Base-by-base conservation (phyloP, 1,139 yeast genomes). In the Geotrichum aggregatum region DNA sequence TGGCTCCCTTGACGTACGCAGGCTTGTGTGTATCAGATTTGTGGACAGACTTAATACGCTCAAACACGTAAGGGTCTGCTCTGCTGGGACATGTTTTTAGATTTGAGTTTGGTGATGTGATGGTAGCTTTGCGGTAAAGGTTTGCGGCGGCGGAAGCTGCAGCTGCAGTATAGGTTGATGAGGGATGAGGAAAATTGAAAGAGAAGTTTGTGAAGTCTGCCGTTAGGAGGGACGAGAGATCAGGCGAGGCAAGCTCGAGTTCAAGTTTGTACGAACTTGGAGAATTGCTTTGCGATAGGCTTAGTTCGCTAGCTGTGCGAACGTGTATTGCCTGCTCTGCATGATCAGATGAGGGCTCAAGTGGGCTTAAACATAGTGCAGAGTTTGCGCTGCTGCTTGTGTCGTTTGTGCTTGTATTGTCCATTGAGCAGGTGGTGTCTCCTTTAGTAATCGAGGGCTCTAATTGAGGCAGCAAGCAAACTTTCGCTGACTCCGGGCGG, bases 11-110 rank as follows among this genome's bases (percentile, higher is more conserved):
- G 14, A 41, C 38, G 18, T 16, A 14, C 3, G 21, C 31, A 13
- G 21, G 16, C 7, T 26, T 22, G 7, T n/a, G n/a, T 13, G 18
- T 46, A 16, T 11, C 22, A 2, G 44, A 33, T 16, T 24, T 16
- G 13, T 47, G 39, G 19, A 49, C 45, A 14, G 42, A 49, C 26
- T 47, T 49, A 38, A 54, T 39, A 3, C 52, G 50, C 30, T 52
- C 56, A 42, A 49, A 54, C 3, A 52, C 8, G 21, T 13, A 14
- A 6, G 49, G 52, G 22, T 49, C 36, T 3, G 47, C 14, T 6
- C 33, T 26, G 24, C 50, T 47, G 26, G 33, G 39, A 6, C 28
- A 16, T 11, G 52, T 28, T 5, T 16, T 22, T 10, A 46, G n/a
- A 13, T 24, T 19, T 7, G 34, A 30, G 7, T 34, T 51, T 13